Percentiles rank a stretch among this genome's conserved stretches.
Evolutionary conservation across 495 filamentous ascomycete genomes (phyloP).

Genomic region (Hyaloscypha variabilis): DNA sequence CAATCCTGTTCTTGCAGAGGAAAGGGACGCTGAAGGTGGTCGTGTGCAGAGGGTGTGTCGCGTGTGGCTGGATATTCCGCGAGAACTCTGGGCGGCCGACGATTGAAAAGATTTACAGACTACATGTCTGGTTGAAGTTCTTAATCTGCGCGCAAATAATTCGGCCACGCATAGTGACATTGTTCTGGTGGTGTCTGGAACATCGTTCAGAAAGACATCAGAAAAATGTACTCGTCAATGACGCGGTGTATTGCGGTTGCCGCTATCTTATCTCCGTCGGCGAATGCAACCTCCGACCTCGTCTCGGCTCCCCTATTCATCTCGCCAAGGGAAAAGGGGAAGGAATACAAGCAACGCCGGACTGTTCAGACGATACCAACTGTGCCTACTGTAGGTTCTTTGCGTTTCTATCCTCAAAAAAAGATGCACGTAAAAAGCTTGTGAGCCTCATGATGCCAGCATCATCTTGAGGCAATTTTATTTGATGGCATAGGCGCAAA

Average conservation of each 20-base stretch:
- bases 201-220: neutral
- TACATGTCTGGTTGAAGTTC: neutral
- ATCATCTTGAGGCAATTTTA: neutral
- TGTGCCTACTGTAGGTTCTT: neutral
- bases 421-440: neutral
- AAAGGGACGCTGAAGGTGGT: neutral
- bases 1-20: neutral
- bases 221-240: neutral
- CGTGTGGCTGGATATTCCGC: neutral
- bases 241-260: neutral
- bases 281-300: neutral
- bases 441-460: neutral
- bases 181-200: slow-evolving; percentile 11
- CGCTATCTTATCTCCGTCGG: slow-evolving; percentile 14
- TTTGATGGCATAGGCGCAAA: neutral
- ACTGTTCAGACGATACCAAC: neutral
- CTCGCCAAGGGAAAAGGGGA: neutral
- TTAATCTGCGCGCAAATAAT: slow-evolving; percentile 21
- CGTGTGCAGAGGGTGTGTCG: neutral
- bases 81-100: neutral
- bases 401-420: neutral
- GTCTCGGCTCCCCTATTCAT: slow-evolving; percentile 1
- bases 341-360: neutral
- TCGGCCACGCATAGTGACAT: slow-evolving; percentile 31
- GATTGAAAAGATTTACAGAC: neutral